These are phyloP conservation scores for Cystobasidiaceae sp. DNA, from an alignment of 1,284 basidiomycete species.

Conservation along the genomic window DNA sequence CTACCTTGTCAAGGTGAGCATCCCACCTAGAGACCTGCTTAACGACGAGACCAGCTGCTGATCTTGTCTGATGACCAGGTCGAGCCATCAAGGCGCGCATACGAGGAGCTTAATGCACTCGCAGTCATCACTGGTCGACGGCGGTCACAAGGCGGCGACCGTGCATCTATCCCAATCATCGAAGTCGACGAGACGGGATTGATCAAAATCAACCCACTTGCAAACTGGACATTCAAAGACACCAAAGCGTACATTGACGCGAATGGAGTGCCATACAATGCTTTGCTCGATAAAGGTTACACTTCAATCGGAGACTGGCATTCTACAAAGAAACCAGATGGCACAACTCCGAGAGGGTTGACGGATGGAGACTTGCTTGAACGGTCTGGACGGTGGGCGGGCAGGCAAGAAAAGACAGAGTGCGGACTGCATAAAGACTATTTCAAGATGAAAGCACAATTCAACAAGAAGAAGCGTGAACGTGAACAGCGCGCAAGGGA, in stretches of 20 bases:
- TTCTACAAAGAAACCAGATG: slow-evolving; percentile 64
- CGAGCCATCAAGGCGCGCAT: slow-evolving; percentile 86
- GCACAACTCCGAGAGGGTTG: slow-evolving; percentile 55
- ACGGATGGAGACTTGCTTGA: slow-evolving; percentile 63
- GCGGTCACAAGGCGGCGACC: slow-evolving; percentile 83
- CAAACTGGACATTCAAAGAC: slow-evolving; percentile 77
- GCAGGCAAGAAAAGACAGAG: slow-evolving; percentile 79
- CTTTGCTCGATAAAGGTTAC: slow-evolving; percentile 83
- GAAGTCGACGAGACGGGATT: slow-evolving; percentile 89
- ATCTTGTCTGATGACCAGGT: slow-evolving; percentile 54
- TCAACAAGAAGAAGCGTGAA: slow-evolving; percentile 45
- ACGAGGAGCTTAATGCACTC: slow-evolving; percentile 70
- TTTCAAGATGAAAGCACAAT: slow-evolving; percentile 41
- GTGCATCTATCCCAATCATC: slow-evolving; percentile 73
- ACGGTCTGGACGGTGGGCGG: slow-evolving; percentile 86
- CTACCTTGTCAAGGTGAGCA: slow-evolving; percentile 77
- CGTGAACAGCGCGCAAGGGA: slow-evolving; percentile 37
- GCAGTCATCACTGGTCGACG: slow-evolving; percentile 92
- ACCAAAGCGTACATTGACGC: slow-evolving; percentile 81
- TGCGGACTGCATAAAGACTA: slow-evolving; percentile 89
- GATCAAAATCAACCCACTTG: slow-evolving; percentile 91
- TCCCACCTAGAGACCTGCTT: too few species aligned
- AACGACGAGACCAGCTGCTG: too few species aligned
- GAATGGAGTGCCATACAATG: slow-evolving; percentile 84
- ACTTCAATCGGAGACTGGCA: slow-evolving; percentile 96